phyloP scores from a whole-genome alignment of 2,329 filamentous ascomycete species.

The Clathrospora elynae region DNA sequence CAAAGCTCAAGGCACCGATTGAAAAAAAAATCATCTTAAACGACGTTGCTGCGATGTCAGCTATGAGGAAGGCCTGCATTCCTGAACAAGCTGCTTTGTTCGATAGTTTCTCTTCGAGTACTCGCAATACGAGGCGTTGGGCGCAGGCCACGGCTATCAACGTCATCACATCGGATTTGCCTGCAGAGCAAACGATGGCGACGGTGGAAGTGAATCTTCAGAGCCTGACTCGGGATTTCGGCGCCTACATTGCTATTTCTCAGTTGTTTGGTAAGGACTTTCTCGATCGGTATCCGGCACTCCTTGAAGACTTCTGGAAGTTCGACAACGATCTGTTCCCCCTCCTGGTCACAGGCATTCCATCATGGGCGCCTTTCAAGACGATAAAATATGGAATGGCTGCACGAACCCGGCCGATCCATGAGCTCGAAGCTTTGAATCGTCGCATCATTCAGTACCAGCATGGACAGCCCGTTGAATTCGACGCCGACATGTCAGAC shows the following conservation, averaged over 20 bases:
- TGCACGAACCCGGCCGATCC: conserved; percentile 35
- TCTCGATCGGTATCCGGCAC: conserved; percentile 57
- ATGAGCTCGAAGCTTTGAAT: conserved; percentile 37
- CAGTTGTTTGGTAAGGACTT: conserved; percentile 54
- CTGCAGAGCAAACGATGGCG: no score
- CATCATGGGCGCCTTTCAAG: conserved; percentile 59
- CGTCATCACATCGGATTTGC: not conserved
- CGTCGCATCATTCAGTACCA: conserved; percentile 25
- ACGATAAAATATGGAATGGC: conserved; percentile 55
- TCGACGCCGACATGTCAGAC: conserved; percentile 45
- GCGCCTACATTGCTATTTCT: conserved; percentile 12
- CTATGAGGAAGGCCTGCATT: not conserved
- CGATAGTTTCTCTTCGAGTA: not conserved
- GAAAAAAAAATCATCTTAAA: not conserved
- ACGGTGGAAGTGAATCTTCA: conserved; percentile 46
- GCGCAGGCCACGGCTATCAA: not conserved
- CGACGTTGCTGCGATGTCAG: not conserved
- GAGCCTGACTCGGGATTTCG: conserved; percentile 11
- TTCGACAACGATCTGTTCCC: conserved; percentile 58
- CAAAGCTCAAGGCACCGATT: no score
- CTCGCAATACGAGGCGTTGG: not conserved
- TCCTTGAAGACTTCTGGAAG: conserved; percentile 59
- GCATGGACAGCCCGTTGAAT: conserved; percentile 34
- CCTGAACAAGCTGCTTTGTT: not conserved
- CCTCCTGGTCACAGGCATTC: conserved; percentile 56